Evolutionary conservation across 2,329 filamentous ascomycete species (phyloP).

Genomic region (Aspergillus oerlinghausenensis): DNA sequence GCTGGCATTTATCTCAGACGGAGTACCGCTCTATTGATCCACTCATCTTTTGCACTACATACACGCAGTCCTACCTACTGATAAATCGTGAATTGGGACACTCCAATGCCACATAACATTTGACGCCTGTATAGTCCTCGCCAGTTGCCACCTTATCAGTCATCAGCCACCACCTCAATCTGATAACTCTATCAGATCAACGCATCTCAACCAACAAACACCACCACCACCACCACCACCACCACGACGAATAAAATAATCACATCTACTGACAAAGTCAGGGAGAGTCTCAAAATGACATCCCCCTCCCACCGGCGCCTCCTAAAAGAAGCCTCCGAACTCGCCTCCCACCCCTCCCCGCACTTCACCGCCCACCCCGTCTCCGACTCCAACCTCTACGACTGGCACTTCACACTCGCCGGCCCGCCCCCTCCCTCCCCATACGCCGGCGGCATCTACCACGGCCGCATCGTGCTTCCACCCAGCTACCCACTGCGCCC

Average conservation of each 20-base stretch:
- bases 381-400: constrained; percentile 84
- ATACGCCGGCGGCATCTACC: constrained; percentile 81
- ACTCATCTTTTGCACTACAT: background rate
- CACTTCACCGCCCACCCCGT: constrained; percentile 78
- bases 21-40: no score
- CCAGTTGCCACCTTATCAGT: background rate
- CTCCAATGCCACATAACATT: background rate
- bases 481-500: constrained; percentile 86
- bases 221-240: background rate
- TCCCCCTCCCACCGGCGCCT: constrained; percentile 35
- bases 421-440: constrained; percentile 75
- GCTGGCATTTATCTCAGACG: background rate
- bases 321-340: constrained; percentile 83
- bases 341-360: constrained; percentile 71
- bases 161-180: background rate
- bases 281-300: constrained; percentile 9
- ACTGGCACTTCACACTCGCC: constrained; percentile 98
- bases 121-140: background rate
- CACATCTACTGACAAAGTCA: background rate
- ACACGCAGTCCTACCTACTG: background rate
- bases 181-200: background rate
- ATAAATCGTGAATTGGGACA: background rate
- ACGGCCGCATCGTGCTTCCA: constrained; percentile 89
- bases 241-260: constrained; percentile 7
- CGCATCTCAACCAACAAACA: background rate